Evolutionary conservation across 345 rosid species (phyloP).

Genomic region (Theobroma cacao): DNA sequence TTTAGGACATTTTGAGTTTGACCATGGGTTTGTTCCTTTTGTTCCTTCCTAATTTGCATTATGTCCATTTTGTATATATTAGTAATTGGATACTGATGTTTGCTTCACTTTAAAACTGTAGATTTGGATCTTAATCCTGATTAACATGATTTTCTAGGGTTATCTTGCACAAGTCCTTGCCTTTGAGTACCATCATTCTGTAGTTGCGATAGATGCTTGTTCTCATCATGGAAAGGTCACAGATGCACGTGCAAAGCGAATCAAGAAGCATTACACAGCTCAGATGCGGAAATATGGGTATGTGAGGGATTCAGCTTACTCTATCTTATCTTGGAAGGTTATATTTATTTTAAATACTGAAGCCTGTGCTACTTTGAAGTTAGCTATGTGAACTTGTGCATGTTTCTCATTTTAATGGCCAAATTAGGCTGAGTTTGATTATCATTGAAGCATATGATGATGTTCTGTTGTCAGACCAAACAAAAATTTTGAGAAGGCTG

Average conservation of each 20-base stretch:
- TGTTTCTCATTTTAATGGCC: not conserved
- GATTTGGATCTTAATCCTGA: not conserved
- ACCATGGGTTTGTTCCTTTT: not conserved
- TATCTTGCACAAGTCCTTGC: conserved; percentile 94
- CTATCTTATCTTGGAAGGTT: not conserved
- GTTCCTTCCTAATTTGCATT: not conserved
- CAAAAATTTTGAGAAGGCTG: not conserved
- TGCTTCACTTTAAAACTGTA: not conserved
- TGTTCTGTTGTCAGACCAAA: not conserved
- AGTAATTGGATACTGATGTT: not conserved
- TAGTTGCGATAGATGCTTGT: conserved; percentile 84
- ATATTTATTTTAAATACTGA: not conserved
- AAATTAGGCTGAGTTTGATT: not conserved
- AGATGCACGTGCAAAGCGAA: conserved; percentile 78
- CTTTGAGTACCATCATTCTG: conserved; percentile 71
- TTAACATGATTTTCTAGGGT: conserved; percentile 45
- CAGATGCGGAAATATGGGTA: conserved; percentile 77
- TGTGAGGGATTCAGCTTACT: conserved; percentile 7
- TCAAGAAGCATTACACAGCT: conserved; percentile 71
- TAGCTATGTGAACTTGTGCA: not conserved
- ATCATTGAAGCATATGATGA: not conserved
- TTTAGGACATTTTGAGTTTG: conserved; percentile 3
- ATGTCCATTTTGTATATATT: not conserved
- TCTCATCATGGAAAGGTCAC: conserved; percentile 83
- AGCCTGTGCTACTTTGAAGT: not conserved